Evolutionary conservation across 306 rosid species (phyloP), one percentile per base, ranked within the genome.

Genomic region (Cyamopsis tetragonoloba): DNA sequence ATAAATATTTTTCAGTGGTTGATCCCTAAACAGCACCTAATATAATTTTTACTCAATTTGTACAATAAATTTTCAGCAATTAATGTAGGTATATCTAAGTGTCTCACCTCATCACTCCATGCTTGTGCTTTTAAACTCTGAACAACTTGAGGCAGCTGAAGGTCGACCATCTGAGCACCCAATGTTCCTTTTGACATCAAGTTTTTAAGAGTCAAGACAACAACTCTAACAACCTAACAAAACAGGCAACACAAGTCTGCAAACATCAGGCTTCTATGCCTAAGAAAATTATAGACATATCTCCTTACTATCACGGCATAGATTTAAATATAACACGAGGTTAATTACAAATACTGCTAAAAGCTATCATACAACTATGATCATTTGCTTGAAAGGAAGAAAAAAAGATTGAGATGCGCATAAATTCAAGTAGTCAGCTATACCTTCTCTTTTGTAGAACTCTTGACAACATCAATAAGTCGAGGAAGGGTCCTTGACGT

Each of bases 401-500:
- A 35, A 44, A 28, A 48, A n/a, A n/a, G n/a, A n/a, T n/a, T 61
- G 74, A 63, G 35, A 75, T 18, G 8, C 56, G 56, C 37, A 61
- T 5, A 26, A 69, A 55, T 55, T 55, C 59, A 66, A 61, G 31
- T 66, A 28, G 74, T 61, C 42, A 53, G 70, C 14, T 15, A 65
- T 76, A 95, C 99, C 99, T 95, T 95, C 82, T 95, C 99, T 79
- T 95, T 95, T 66, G 97, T 95, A 54, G 99, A 90, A 58, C 97
- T 95, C 91, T 81, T 95, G 67, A 85, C 87, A 47, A 95, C 92
- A 3, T 91, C 97, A 34, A 82, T 82, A 54, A 95, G 97, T 59
- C 91, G 87, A 0, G 96, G 95, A 77, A 95, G 92, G 72, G 97
- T 54, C 77, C 96, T 86, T 58, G 99, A 88, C 69, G 92, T 88